Evolutionary conservation across 345 rosid genomes (phyloP), one percentile per base, ranked within the genome.

Genomic region (Firmiana major): DNA sequence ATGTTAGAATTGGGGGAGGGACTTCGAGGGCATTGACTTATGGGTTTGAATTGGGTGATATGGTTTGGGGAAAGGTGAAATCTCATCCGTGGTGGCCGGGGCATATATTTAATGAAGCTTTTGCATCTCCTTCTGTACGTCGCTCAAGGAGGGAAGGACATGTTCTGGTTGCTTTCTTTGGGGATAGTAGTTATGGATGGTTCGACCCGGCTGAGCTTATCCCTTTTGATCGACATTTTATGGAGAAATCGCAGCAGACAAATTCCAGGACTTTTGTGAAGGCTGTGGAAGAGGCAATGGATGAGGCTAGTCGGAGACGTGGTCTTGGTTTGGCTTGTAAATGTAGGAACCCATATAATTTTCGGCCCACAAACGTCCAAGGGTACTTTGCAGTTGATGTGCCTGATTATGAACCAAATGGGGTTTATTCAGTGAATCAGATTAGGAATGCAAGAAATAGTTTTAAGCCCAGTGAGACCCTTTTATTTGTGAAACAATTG

Each of bases 31-130:
- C 97, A 0, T 78, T 85, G 85, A 92, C 89, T 76, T 91, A 86
- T 78, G 98, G 98, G 2, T 89, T 94, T 81, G 88, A 92, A 76
- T 90, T 97, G 31, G 98, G 99, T 48, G 99, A 94, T 86, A 85
- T 97, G 98, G 98, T 97, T 49, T 97, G 99, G 99, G 99, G 98
- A 22, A 94, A 94, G 77, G 99, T 97, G 66, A 97, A 97, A 86
- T 97, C 99, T 24, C 99, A 97, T 79, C 99, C 99, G 0, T 94
- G 97, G 96, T 97, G 99, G 99, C 99, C 99, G 0, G 99, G 99
- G 46, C 99, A 92, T 79, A 97, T 97, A 73, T 97, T 97, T 45
- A 94, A 90, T 63, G 98, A 97, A 81, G 91, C 88, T 26, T 89
- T 97, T 87, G 99, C 97, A 0, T 40, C 97, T 5, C 77, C 93